Evolutionary conservation across 1,284 basidiomycete species (phyloP), one percentile per base, ranked within the genome.

Genomic region (Volvariella surrecta): DNA sequence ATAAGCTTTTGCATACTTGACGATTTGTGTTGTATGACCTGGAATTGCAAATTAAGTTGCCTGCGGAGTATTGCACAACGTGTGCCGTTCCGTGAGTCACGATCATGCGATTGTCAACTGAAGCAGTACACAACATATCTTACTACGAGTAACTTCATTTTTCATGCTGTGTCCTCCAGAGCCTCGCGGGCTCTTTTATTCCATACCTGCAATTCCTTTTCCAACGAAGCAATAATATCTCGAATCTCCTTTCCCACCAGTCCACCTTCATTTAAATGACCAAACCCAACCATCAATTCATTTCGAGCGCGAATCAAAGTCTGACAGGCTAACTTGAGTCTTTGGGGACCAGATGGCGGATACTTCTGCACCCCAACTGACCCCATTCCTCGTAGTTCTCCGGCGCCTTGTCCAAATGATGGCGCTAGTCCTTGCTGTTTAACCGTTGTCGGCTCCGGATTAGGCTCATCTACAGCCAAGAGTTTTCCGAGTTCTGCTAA

Each of bases 401-500:
- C 6, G 6, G 24, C 20, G 22, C 39, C 30, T 24, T 46, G 20
- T n/a, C 45, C 38, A 9, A 49, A 31, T 9, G 28, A 18, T 13
- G 24, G 16, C 19, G 38, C 32, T 22, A 32, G 11, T n/a, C 45
- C 37, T n/a, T 39, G 43, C 16, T 19, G 15, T 32, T 46, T 16
- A 40, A 39, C 2, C 24, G 41, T 7, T 52, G 40, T 37, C 57
- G 24, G 11, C 48, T 16, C 49, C 52, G 67, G 74, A 28, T 56
- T 55, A 0, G 76, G 77, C 56, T 87, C 82, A 53, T 89, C 87
- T 0, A 88, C 82, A 0, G 78, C 73, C 4, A 92, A 68, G 2
- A 93, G 63, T 59, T 91, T 92, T 0, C 87, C 90, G 13, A 90
- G 67, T 56, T 93, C 89, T 1, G 84, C 80, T 4, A 86, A 64